Conservation (phyloP, 768 basidiomycete genomes). For the Amanita pseudoporphyria region DNA sequence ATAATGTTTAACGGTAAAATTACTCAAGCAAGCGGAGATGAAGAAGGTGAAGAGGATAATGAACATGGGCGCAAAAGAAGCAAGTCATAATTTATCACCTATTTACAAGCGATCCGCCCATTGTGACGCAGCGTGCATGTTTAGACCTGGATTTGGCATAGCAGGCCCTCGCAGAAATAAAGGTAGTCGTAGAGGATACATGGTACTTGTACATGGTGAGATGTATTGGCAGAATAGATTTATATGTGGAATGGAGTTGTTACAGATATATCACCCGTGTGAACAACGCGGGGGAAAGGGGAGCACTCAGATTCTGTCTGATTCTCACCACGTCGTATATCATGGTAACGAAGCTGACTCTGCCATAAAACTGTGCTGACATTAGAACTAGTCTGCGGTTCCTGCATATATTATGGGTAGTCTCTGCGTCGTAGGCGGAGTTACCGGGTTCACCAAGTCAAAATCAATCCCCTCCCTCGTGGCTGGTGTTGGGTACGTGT, state of each 20-base stretch:
- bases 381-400: slow-evolving; percentile 55
- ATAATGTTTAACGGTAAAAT: slow-evolving; percentile 14
- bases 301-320: neutral
- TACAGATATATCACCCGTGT: no score
- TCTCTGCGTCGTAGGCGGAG: slow-evolving; percentile 68
- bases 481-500: slow-evolving; percentile 65
- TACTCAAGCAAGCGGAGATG: slow-evolving; percentile 11
- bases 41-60: slow-evolving; percentile 13
- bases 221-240: no score
- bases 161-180: no score
- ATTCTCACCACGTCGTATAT: neutral
- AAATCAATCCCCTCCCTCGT: slow-evolving; percentile 76
- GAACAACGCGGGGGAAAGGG: neutral
- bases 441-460: slow-evolving; percentile 62
- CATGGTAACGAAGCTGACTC: neutral
- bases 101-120: no score
- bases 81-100: slow-evolving; percentile 13
- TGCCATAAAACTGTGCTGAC: neutral
- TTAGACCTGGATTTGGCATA: no score
- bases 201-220: no score
- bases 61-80: slow-evolving; percentile 23
- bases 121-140: no score
- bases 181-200: no score
- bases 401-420: slow-evolving; percentile 72
- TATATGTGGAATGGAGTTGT: no score